A percentile compares a stretch with the other conserved stretches of the same genome.
phyloP scores from a whole-genome alignment of 2,329 filamentous ascomycete genomes.

The Phoma sp. region DNA sequence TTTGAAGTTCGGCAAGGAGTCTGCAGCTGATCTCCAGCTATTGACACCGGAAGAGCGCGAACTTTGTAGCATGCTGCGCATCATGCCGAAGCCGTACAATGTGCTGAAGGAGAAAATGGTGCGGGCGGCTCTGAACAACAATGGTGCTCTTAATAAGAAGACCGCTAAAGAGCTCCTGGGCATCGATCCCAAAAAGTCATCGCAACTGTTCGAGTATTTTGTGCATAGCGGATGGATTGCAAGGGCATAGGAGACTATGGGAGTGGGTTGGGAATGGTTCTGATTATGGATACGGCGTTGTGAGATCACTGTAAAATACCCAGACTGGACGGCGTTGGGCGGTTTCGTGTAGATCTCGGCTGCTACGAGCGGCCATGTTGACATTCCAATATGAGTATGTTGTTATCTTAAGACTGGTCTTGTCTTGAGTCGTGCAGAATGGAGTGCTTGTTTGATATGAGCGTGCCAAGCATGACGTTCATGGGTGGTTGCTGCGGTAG shows the following conservation, averaged over 20 bases:
- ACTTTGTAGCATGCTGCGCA: constrained; percentile 80
- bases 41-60: constrained; percentile 84
- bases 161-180: constrained; percentile 84
- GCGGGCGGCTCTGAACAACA: constrained; percentile 87
- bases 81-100: constrained; percentile 93
- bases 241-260: constrained; percentile 66
- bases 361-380: neutral
- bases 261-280: neutral
- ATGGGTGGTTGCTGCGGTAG: constrained; percentile 18
- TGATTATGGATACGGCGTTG: constrained; percentile 8
- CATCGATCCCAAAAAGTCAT: constrained; percentile 84
- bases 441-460: neutral
- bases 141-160: constrained; percentile 92
- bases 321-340: constrained; percentile 21
- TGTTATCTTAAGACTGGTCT: neutral
- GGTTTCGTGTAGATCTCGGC: neutral
- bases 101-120: constrained; percentile 94
- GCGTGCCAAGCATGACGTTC: constrained; percentile 10
- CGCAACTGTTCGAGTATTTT: constrained; percentile 92
- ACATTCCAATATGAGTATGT: neutral
- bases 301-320: constrained; percentile 32
- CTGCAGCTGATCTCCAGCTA: constrained; percentile 82
- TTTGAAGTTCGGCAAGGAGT: constrained; percentile 75
- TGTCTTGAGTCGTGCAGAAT: neutral
- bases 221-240: constrained; percentile 91